Percentiles rank a stretch among this genome's conserved stretches.
Evolutionary conservation across 2,329 filamentous ascomycete genomes (phyloP).

Genomic region (Cladosporium sphaerospermum): DNA sequence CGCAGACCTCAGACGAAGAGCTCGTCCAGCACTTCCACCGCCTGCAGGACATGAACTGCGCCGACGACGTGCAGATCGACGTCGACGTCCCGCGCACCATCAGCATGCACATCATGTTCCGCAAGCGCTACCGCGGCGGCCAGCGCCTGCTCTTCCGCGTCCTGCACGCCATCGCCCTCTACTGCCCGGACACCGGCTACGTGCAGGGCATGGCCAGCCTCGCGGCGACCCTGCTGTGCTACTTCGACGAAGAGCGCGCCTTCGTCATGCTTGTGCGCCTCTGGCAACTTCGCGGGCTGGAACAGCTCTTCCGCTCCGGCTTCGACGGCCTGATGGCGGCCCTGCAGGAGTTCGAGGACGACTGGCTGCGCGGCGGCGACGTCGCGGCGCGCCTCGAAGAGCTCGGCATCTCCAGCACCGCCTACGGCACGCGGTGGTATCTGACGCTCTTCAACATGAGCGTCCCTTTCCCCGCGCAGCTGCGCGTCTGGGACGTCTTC

Average conservation of each 20-base stretch:
- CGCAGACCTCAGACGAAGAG: constrained; percentile 57
- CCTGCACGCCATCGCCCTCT: constrained; percentile 82
- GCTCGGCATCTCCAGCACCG: constrained; percentile 73
- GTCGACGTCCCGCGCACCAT: constrained; percentile 94
- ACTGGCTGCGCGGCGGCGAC: constrained; percentile 73
- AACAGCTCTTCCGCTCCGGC: constrained; percentile 73
- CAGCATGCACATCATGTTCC: constrained; percentile 95
- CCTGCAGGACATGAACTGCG: constrained; percentile 66
- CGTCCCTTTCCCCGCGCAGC: constrained; percentile 86
- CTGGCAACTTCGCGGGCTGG: constrained; percentile 82
- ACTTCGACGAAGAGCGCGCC: constrained; percentile 89
- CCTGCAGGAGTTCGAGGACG: constrained; percentile 73
- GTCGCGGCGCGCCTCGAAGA: constrained; percentile 73
- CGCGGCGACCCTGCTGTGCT: constrained; percentile 86
- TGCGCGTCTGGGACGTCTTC: constrained; percentile 96
- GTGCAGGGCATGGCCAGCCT: constrained; percentile 97
- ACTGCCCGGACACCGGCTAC: constrained; percentile 86
- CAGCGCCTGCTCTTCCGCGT: constrained; percentile 89
- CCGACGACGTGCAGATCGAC: constrained; percentile 95
- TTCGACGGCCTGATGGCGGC: constrained; percentile 84
- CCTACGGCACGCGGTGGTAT: constrained; percentile 97
- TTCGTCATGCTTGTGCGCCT: constrained; percentile 96
- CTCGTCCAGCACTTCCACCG: constrained; percentile 66
- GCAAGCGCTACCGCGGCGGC: constrained; percentile 81
- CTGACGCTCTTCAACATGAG: constrained; percentile 96